Conservation (phyloP, 2,329 filamentous ascomycete genomes). For the Colletotrichum cereale region DNA sequence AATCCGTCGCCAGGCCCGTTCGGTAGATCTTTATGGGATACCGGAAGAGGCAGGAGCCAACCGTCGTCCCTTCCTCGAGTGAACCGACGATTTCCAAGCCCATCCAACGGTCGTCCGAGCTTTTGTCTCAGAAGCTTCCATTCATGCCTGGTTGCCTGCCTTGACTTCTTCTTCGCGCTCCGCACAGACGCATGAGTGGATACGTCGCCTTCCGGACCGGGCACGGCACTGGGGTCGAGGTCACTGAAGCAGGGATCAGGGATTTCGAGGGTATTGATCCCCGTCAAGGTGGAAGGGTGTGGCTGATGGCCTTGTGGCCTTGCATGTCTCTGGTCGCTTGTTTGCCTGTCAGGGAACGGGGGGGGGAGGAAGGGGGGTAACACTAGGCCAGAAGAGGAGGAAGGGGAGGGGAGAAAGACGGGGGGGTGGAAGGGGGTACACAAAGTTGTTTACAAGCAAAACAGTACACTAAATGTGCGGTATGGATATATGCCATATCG, state of each 20-base stretch:
- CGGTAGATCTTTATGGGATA: not conserved
- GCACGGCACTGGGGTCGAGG: constrained; percentile 21
- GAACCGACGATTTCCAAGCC: not conserved
- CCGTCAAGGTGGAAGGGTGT: not conserved
- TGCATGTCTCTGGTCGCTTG: not conserved
- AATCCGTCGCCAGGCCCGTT: not conserved
- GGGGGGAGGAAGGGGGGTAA: no score
- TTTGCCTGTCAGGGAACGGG: not conserved
- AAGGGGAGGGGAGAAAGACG: not conserved
- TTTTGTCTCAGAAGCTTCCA: constrained; percentile 39
- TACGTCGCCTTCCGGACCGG: constrained; percentile 28
- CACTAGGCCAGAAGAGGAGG: not conserved
- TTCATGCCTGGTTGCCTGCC: constrained; percentile 34
- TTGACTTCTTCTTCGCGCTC: constrained; percentile 25
- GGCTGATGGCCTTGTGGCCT: not conserved
- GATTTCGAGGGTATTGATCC: not conserved
- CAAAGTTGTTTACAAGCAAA: not conserved
- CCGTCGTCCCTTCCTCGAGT: not conserved
- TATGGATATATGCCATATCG: not conserved
- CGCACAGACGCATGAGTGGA: constrained; percentile 36
- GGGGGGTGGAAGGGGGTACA: not conserved
- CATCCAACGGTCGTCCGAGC: constrained; percentile 29
- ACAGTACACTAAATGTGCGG: not conserved
- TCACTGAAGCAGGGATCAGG: constrained; percentile 11
- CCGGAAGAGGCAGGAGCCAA: not conserved